Evolutionary conservation across 1,139 yeast genomes (phyloP), one percentile per base, ranked within the genome.

Genomic region (Yamadazyma atmosphaerica): DNA sequence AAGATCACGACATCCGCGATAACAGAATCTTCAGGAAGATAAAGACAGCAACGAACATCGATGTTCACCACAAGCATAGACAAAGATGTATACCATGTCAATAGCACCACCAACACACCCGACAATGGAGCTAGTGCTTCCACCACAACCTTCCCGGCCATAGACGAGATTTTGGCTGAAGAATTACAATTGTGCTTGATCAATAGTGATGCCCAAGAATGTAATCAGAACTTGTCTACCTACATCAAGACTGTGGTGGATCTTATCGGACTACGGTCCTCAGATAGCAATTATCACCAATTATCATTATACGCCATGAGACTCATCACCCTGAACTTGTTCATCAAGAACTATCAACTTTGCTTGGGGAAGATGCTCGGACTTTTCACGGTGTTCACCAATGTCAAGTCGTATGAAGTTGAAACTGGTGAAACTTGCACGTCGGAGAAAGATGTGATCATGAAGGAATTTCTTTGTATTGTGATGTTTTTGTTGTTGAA

Each of bases 321-420:
- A 40, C 49, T 72, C 14, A 50, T 71, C 10, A 58, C 59, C 4
- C 71, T 65, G 66, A 72, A 70, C 42, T 47, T 72, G 36, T 72
- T 71, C 41, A 44, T 61, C 29, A 65, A 66, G 47, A 72, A 72
- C 49, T 61, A 52, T 43, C 47, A 44, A 17, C 57, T 68, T 28
- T 71, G 77, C 43, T 47, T 70, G 5, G 74, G 74, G 12, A 72
- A 72, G 46, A 50, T 71, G 12, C 46, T 72, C 32, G 68, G 72
- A 11, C 52, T 71, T 30, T 43, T 71, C 26, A 46, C 52, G 12
- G 58, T 63, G 1, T 62, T 71, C 37, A 57, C 65, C 12, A 48
- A 52, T 12, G 41, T 60, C 31, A 49, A 55, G 1, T 46, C 46
- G 13, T 43, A 38, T 29, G 41, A 43, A 32, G 29, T 19, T 23